A percentile compares a stretch with the other conserved stretches of the same genome.
Conservation (phyloP, 768 basidiomycete species). For the Gloeostereum incarnatum region DNA sequence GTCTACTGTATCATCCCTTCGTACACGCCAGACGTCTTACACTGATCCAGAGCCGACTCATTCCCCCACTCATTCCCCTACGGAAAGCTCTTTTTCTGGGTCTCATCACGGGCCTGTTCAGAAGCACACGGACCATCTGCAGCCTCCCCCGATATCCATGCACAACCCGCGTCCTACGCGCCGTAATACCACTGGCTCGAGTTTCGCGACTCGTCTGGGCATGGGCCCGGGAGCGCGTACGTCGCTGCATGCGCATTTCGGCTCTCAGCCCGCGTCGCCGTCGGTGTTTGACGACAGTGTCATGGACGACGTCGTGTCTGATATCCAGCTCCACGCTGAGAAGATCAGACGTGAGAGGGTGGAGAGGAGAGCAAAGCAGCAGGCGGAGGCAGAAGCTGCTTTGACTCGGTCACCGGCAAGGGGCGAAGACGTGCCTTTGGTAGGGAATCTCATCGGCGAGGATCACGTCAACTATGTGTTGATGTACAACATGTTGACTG, state of each 20-base stretch:
- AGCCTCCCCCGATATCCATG: slow-evolving; percentile 29
- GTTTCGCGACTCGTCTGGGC: slow-evolving; percentile 14
- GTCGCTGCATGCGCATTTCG: slow-evolving; percentile 22
- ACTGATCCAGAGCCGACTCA: neutral
- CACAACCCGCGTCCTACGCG: slow-evolving; percentile 35
- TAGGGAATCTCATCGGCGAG: slow-evolving; percentile 96
- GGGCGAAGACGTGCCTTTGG: slow-evolving; percentile 53
- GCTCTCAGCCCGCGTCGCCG: slow-evolving; percentile 13
- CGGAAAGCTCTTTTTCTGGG: slow-evolving; percentile 14
- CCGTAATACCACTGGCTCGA: slow-evolving; percentile 65
- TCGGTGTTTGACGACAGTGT: slow-evolving; percentile 28
- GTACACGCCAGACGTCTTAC: neutral
- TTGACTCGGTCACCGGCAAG: slow-evolving; percentile 11
- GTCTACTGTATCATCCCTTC: neutral
- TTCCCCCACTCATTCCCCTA: slow-evolving; percentile 4
- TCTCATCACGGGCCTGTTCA: too few species aligned
- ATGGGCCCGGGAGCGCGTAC: slow-evolving; percentile 12
- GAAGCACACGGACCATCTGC: slow-evolving; percentile 48
- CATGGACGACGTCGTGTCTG: slow-evolving; percentile 55
- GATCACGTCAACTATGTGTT: slow-evolving; percentile 97
- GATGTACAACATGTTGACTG: slow-evolving; percentile 99
- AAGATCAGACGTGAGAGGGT: slow-evolving; percentile 73
- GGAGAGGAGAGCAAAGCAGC: slow-evolving; percentile 61
- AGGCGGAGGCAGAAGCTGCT: slow-evolving; percentile 39
- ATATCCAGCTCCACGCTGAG: slow-evolving; percentile 87